These are phyloP conservation scores for Wolfiporia cocos DNA, from an alignment of 1,284 basidiomycete genomes.

Conservation along the genomic window DNA sequence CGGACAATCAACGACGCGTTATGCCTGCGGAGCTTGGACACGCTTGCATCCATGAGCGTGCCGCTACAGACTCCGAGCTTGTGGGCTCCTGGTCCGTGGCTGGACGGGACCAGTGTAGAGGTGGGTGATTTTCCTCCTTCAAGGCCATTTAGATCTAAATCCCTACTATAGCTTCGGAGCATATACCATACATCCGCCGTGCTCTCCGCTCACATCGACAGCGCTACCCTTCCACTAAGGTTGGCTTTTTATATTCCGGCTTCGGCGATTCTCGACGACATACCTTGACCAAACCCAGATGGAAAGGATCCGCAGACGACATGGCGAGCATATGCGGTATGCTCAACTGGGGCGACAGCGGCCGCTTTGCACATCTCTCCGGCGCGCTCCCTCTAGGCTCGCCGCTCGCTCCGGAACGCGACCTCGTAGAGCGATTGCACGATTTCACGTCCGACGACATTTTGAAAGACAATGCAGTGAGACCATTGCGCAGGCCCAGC, in stretches of 20 bases:
- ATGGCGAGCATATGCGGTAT: slow-evolving; percentile 41
- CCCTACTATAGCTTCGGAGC: slow-evolving; percentile 29
- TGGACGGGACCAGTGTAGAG: slow-evolving; percentile 29
- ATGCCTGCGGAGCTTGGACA: slow-evolving; percentile 45
- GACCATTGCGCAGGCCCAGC: no score
- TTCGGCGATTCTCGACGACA: neutral
- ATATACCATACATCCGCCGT: slow-evolving; percentile 57
- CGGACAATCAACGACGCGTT: slow-evolving; percentile 54
- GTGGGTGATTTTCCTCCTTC: slow-evolving; percentile 30
- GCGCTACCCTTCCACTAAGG: slow-evolving; percentile 59
- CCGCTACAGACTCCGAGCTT: slow-evolving; percentile 45
- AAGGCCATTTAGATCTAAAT: slow-evolving; percentile 7
- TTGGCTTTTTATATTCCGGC: slow-evolving; percentile 19
- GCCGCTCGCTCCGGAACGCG: slow-evolving; percentile 15
- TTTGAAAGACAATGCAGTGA: no score
- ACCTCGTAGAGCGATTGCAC: slow-evolving; percentile 28
- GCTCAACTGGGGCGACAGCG: slow-evolving; percentile 49
- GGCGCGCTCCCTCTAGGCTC: slow-evolving; percentile 44
- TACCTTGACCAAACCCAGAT: slow-evolving; percentile 22
- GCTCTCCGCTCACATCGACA: slow-evolving; percentile 63
- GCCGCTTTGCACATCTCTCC: slow-evolving; percentile 50
- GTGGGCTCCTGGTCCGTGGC: slow-evolving; percentile 39
- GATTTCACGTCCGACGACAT: slow-evolving; percentile 52
- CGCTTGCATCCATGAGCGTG: slow-evolving; percentile 46
- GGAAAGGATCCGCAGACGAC: slow-evolving; percentile 34